These are phyloP conservation scores for Aspergillus phoenicis DNA, from an alignment of 2,329 filamentous ascomycete species.

Conservation along the genomic window DNA sequence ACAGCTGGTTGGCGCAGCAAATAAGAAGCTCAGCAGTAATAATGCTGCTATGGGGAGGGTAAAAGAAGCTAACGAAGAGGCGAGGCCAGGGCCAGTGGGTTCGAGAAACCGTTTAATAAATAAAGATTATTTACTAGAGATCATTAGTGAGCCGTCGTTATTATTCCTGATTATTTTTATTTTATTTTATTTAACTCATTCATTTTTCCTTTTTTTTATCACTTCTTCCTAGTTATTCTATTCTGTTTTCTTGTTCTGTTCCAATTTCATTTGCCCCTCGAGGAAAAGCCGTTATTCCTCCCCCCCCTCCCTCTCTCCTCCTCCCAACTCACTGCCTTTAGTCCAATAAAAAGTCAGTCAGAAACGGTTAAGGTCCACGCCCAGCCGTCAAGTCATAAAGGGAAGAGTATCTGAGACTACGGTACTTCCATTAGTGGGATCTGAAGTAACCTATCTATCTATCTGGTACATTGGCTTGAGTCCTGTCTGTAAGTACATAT, in stretches of 20 bases:
- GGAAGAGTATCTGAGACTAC: too few species aligned
- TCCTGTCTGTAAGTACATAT: too few species aligned
- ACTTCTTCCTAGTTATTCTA: background rate
- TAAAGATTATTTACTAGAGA: slow-evolving; percentile 16
- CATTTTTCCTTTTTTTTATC: background rate
- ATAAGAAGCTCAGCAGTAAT: slow-evolving; percentile 24
- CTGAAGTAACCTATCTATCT: too few species aligned
- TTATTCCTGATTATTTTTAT: slow-evolving; percentile 15
- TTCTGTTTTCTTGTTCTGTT: background rate
- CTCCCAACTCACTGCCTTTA: too few species aligned
- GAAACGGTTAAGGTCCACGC: too few species aligned
- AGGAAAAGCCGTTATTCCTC: background rate
- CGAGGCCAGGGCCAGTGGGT: slow-evolving; percentile 22
- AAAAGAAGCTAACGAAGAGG: slow-evolving; percentile 20
- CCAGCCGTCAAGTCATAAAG: too few species aligned
- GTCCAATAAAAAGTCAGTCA: too few species aligned
- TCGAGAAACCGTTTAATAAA: slow-evolving; percentile 21
- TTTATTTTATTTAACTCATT: slow-evolving; percentile 16
- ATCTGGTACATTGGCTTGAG: too few species aligned
- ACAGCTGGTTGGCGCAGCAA: slow-evolving; percentile 29
- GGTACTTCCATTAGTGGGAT: too few species aligned
- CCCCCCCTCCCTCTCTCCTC: too few species aligned
- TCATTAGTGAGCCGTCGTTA: slow-evolving; percentile 6
- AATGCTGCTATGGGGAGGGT: slow-evolving; percentile 14
- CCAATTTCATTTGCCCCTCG: background rate